Conservation (phyloP, 106 monocot genomes). For the Dioscorea zingiberensis region DNA sequence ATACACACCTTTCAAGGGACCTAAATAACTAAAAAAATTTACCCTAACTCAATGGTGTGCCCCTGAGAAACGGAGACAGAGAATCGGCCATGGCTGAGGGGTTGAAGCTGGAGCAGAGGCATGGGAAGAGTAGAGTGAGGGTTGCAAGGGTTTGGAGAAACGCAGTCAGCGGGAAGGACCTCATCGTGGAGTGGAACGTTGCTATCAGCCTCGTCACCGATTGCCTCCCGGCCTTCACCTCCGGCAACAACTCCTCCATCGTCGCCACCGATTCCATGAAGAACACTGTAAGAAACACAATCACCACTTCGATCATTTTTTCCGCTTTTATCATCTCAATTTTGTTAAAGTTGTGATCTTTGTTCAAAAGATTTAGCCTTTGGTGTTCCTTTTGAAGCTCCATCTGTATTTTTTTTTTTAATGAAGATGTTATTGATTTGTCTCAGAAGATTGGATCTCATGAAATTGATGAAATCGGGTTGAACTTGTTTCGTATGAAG, state of each 20-base stretch:
- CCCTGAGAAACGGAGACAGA: too few species aligned
- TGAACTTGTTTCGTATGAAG: too few species aligned
- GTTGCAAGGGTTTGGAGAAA: slow-evolving; percentile 78
- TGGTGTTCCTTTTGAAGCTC: not conserved
- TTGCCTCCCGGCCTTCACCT: slow-evolving; percentile 69
- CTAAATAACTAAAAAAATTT: too few species aligned
- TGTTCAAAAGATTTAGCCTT: not conserved
- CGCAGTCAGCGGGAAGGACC: slow-evolving; percentile 25
- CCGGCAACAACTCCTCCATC: slow-evolving; percentile 76
- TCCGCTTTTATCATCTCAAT: too few species aligned
- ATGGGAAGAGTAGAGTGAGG: slow-evolving; percentile 85
- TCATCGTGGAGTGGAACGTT: slow-evolving; percentile 88
- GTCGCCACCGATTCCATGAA: slow-evolving; percentile 96
- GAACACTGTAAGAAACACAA: slow-evolving; percentile 61
- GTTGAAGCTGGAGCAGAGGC: slow-evolving; percentile 66
- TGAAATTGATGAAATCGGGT: too few species aligned
- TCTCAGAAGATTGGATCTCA: too few species aligned
- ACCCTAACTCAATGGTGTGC: too few species aligned
- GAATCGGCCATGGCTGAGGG: slow-evolving; percentile 33
- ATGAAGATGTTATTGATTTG: too few species aligned
- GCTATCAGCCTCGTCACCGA: slow-evolving; percentile 70
- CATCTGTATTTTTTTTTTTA: too few species aligned
- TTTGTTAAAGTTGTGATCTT: not conserved
- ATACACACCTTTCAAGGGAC: too few species aligned
- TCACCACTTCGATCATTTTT: not conserved